Evolutionary conservation across 306 rosid genomes (phyloP).

Genomic region (Castanea sativa): DNA sequence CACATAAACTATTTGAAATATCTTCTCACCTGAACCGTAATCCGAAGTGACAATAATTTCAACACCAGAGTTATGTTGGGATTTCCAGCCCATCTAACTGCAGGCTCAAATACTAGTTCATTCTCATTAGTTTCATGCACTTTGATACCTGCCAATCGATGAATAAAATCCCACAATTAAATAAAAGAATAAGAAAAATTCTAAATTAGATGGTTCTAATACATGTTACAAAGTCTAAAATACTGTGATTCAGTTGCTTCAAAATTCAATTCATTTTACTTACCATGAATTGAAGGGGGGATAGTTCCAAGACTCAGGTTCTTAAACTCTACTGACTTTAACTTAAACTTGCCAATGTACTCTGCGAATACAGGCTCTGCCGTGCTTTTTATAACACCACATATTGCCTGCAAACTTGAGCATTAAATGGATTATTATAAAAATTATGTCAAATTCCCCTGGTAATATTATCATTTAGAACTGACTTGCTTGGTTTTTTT

Average conservation of each 20-base stretch:
- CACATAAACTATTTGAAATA: background rate
- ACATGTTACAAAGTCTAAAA: background rate
- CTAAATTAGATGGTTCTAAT: background rate
- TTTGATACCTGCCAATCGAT: constrained; percentile 30
- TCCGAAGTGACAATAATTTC: constrained; percentile 6
- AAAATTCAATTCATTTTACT: background rate
- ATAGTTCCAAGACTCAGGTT: constrained; percentile 30
- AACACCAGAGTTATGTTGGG: constrained; percentile 27
- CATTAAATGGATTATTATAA: background rate
- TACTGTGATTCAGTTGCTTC: background rate
- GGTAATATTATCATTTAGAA: background rate
- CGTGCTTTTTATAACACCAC: constrained; percentile 12
- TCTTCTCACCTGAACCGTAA: constrained; percentile 15
- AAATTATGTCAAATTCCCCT: background rate
- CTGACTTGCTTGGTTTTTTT: background rate
- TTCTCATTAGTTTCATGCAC: constrained; percentile 30
- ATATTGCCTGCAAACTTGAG: constrained; percentile 17
- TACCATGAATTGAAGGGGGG: constrained; percentile 25
- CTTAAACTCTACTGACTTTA: constrained; percentile 22
- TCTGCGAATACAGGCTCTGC: constrained; percentile 16
- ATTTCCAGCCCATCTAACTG: constrained; percentile 37
- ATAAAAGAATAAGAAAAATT: background rate
- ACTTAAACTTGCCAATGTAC: constrained; percentile 17
- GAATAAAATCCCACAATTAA: background rate
- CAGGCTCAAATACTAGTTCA: constrained; percentile 27